Evolutionary conservation across 108 stramenopile genomes (phyloP).

Genomic region (Stephanodiscus minutulus): DNA sequence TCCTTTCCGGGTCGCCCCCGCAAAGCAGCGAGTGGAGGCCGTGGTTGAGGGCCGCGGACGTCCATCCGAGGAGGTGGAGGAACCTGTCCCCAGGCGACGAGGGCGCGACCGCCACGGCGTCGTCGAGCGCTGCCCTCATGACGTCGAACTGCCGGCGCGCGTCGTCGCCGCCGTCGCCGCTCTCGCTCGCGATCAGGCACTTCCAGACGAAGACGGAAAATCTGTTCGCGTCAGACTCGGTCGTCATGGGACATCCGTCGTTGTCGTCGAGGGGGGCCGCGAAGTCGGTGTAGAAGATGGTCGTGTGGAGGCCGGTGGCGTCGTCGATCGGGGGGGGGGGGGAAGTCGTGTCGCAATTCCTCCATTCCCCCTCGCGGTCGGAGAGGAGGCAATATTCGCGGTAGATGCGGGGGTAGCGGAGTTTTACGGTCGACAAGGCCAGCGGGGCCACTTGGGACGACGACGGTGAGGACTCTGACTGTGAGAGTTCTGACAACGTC

Average conservation of each 20-base stretch:
- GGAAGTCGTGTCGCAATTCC: background rate
- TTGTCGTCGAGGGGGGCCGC: constrained; percentile 7
- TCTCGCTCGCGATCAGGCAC: constrained; percentile 13
- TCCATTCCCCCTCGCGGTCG: constrained; percentile 2
- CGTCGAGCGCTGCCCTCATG: constrained; percentile 12
- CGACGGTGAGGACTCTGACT: background rate
- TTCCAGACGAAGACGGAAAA: constrained; percentile 21
- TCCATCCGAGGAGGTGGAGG: constrained; percentile 21
- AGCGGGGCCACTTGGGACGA: constrained; percentile 8
- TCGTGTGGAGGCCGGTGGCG: constrained; percentile 23
- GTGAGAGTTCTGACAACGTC: too few relatives aligned
- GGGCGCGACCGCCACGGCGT: constrained; percentile 5
- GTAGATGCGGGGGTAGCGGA: constrained; percentile 10
- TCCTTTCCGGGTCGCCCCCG: constrained; percentile 21
- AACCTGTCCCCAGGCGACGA: background rate
- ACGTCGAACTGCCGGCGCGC: constrained; percentile 24
- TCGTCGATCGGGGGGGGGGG: constrained; percentile 1
- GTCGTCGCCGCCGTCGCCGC: constrained; percentile 22
- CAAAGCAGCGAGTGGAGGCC: constrained; percentile 1
- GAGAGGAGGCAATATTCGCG: constrained; percentile 9
- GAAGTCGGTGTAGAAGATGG: constrained; percentile 15
- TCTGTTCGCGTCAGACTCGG: constrained; percentile 22
- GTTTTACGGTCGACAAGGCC: constrained; percentile 21
- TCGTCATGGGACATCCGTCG: background rate
- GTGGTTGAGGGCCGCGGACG: constrained; percentile 2